These are phyloP conservation scores for Allium fistulosum DNA, from an alignment of 106 monocot species.

Conservation along the genomic window DNA sequence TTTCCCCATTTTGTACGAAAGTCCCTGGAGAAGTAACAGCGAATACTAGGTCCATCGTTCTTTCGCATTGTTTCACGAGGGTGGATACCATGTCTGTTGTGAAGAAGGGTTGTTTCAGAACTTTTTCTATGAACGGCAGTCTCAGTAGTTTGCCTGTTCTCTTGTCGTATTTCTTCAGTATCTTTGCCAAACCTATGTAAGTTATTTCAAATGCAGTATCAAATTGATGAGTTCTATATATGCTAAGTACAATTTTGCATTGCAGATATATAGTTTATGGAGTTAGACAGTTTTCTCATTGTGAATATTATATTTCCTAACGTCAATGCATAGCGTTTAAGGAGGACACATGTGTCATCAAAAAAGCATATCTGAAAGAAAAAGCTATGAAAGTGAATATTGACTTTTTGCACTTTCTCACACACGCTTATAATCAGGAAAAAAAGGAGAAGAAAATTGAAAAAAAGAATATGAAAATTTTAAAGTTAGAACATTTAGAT, in stretches of 20 bases:
- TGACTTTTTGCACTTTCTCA: not conserved
- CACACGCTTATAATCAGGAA: no score
- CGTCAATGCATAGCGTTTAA: no score
- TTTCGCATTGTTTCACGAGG: constrained; percentile 77
- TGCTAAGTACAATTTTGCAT: no score
- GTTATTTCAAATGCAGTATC: not conserved
- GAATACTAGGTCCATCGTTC: constrained; percentile 50
- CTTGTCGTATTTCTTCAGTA: constrained; percentile 97
- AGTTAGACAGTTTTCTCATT: no score
- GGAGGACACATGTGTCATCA: no score
- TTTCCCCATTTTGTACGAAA: not conserved
- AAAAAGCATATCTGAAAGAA: no score
- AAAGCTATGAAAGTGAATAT: not conserved
- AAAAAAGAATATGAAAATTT: no score
- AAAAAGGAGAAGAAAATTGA: no score
- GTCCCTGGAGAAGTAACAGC: not conserved
- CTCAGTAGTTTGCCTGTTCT: constrained; percentile 59
- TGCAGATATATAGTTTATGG: no score
- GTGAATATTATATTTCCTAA: no score
- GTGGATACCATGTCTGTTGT: constrained; percentile 74
- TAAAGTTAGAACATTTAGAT: no score
- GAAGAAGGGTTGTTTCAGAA: constrained; percentile 87
- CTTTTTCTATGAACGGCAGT: constrained; percentile 72
- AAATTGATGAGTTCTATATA: no score
- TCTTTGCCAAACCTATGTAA: constrained; percentile 74